Percentiles rank a stretch among this genome's conserved stretches.
phyloP scores from a whole-genome alignment of 73 alveolate genomes.

The Loxodes magnus region DNA sequence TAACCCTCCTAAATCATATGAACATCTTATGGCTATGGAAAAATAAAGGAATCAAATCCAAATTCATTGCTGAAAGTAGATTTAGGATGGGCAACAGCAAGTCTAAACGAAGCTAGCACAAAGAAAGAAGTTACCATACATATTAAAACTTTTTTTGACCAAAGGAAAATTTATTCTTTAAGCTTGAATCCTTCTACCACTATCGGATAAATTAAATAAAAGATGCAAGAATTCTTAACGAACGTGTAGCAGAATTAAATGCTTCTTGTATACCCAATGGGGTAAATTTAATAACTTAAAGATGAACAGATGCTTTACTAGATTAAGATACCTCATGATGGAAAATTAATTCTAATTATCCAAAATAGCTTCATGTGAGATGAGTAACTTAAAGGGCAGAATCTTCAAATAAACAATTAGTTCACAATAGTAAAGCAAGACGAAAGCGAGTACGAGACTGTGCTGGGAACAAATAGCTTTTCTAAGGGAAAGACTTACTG shows the following conservation, averaged over 20 bases:
- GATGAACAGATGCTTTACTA: not conserved
- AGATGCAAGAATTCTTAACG: not conserved
- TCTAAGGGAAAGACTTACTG: conserved; percentile 25
- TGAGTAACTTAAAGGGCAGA: conserved; percentile 13
- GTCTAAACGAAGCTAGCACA: not conserved
- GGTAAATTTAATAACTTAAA: not conserved
- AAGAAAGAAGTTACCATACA: not conserved
- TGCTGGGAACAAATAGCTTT: conserved; percentile 18
- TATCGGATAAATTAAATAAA: not conserved
- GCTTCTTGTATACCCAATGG: not conserved
- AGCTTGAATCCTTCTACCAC: conserved; percentile 1
- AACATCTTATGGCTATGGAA: conserved; percentile 13
- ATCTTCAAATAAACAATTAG: conserved; percentile 12
- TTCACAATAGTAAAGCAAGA: conserved; percentile 22
- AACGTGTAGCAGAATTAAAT: not conserved
- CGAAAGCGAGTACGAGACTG: conserved; percentile 23
- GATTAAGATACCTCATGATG: not conserved
- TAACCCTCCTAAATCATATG: too few species aligned
- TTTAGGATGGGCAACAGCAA: conserved; percentile 1
- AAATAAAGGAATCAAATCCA: not conserved
- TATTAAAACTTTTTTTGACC: not conserved
- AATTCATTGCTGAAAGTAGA: conserved; percentile 4
- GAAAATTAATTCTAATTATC: not conserved
- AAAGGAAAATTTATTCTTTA: not conserved
- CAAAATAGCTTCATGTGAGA: conserved; percentile 19